Percentiles rank a stretch among this genome's conserved stretches.
Evolutionary conservation across 805 yeast species (phyloP).

Genomic region (Candida ficus): DNA sequence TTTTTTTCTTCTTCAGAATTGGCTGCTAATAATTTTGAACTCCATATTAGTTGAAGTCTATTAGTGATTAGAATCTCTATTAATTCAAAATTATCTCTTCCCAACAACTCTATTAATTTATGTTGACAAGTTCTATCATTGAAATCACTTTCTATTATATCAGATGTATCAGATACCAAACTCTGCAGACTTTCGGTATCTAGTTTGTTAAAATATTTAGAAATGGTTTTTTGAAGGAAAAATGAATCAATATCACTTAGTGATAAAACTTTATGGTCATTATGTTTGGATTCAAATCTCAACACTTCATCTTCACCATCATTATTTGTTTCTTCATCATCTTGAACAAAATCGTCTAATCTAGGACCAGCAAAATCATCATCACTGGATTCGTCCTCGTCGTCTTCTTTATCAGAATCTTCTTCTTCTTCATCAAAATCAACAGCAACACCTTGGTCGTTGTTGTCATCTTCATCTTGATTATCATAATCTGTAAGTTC

Average conservation of each 20-base stretch:
- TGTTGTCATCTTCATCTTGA: conserved; percentile 28
- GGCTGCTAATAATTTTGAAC: conserved; percentile 39
- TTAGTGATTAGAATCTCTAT: conserved; percentile 46
- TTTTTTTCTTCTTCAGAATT: conserved; percentile 32
- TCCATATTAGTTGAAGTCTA: conserved; percentile 48
- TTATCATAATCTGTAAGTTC: conserved; percentile 45
- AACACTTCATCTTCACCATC: conserved; percentile 20
- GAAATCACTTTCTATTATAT: conserved; percentile 32
- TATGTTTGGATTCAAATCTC: conserved; percentile 15
- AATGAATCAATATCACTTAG: conserved; percentile 40
- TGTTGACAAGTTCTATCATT: conserved; percentile 45
- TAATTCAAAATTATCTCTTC: conserved; percentile 45
- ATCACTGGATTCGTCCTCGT: conserved; percentile 25
- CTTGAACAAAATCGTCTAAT: conserved; percentile 25
- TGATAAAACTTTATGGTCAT: conserved; percentile 18
- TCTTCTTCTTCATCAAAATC: conserved; percentile 28
- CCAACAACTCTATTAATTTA: conserved; percentile 47
- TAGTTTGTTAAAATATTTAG: conserved; percentile 26
- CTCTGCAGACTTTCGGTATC: conserved; percentile 39
- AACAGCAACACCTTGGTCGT: conserved; percentile 32
- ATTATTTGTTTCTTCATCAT: conserved; percentile 16
- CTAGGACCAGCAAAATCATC: conserved; percentile 31
- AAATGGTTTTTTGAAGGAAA: conserved; percentile 51
- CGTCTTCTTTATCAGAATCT: conserved; percentile 24
- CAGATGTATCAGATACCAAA: conserved; percentile 35